These are phyloP conservation scores for Spiromastix sp. DNA, from an alignment of 2,329 filamentous ascomycete genomes.

Conservation along the genomic window DNA sequence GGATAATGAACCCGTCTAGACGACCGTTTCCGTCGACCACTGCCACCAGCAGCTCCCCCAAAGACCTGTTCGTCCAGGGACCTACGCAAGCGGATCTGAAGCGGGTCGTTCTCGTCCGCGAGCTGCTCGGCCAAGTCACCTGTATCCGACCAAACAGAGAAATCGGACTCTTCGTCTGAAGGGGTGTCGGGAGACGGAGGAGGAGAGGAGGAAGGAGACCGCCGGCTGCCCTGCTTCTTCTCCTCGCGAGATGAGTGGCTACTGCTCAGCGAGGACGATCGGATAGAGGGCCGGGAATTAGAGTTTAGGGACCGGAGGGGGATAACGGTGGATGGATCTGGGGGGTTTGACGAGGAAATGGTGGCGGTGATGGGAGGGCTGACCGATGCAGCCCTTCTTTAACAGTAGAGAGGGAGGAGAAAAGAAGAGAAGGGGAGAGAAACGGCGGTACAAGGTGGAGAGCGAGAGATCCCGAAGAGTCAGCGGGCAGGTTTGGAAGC, in stretches of 20 bases:
- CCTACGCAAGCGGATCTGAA: conserved; percentile 58
- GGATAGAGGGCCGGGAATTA: conserved; percentile 26
- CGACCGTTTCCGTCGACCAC: conserved; percentile 27
- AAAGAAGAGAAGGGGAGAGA: conserved; percentile 2
- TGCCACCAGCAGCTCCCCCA: conserved; percentile 22
- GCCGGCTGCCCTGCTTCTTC: conserved; percentile 38
- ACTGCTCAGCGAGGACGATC: conserved; percentile 22
- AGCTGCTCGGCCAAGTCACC: conserved; percentile 91
- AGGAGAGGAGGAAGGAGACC: conserved; percentile 39
- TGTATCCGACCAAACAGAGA: conserved; percentile 85
- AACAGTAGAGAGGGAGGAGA: conserved; percentile 4
- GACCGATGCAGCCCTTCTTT: conserved; percentile 57
- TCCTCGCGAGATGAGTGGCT: conserved; percentile 34
- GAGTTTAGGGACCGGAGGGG: conserved; percentile 62
- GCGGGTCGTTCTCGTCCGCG: conserved; percentile 70
- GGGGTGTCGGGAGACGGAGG: conserved; percentile 28
- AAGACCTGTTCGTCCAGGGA: conserved; percentile 55
- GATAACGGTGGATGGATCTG: conserved; percentile 63
- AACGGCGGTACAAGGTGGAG: not conserved
- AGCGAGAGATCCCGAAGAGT: not conserved
- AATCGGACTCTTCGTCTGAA: conserved; percentile 49
- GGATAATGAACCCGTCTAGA: conserved; percentile 64
- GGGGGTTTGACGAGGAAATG: conserved; percentile 67
- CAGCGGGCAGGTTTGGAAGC: conserved; percentile 1
- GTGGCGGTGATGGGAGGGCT: conserved; percentile 65